These are phyloP conservation scores for Acanthamoeba divionensis DNA, from an alignment of 208 protist species.

Conservation along the genomic window DNA sequence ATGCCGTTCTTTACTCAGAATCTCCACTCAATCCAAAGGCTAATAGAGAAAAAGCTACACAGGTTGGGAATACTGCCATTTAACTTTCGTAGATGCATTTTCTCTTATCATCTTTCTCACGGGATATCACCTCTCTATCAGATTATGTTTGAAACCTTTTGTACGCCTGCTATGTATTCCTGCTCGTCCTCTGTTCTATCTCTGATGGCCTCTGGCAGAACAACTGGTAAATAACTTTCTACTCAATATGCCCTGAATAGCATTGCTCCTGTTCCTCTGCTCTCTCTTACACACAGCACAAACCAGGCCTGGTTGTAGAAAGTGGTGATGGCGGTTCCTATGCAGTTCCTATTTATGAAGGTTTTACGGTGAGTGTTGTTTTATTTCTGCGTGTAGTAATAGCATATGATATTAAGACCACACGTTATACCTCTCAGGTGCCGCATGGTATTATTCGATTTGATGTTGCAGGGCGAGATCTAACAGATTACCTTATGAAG, in stretches of 20 bases:
- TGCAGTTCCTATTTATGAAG: slow-evolving; percentile 43
- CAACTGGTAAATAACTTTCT: neutral
- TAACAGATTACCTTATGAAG: slow-evolving; percentile 60
- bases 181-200: slow-evolving; percentile 65
- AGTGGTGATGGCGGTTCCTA: neutral
- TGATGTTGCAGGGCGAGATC: neutral
- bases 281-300: neutral
- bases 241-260: neutral
- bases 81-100: too few relatives aligned
- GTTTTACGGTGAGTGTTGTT: neutral
- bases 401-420: neutral
- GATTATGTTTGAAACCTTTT: slow-evolving; percentile 87
- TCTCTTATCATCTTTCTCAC: too few relatives aligned
- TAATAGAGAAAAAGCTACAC: slow-evolving; percentile 85
- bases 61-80: too few relatives aligned
- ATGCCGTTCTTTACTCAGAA: slow-evolving; percentile 71
- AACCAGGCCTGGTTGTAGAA: slow-evolving; percentile 25
- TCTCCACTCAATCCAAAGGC: slow-evolving; percentile 75
- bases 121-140: too few relatives aligned
- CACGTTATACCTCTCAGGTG: neutral
- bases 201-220: neutral
- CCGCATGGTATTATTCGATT: neutral
- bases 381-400: neutral
- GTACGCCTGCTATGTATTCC: slow-evolving; percentile 78
- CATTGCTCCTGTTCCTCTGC: neutral